Evolutionary conservation across 169 alveolate species (phyloP), one percentile per base, ranked within the genome.

Genomic region (Plasmodium ovale): DNA sequence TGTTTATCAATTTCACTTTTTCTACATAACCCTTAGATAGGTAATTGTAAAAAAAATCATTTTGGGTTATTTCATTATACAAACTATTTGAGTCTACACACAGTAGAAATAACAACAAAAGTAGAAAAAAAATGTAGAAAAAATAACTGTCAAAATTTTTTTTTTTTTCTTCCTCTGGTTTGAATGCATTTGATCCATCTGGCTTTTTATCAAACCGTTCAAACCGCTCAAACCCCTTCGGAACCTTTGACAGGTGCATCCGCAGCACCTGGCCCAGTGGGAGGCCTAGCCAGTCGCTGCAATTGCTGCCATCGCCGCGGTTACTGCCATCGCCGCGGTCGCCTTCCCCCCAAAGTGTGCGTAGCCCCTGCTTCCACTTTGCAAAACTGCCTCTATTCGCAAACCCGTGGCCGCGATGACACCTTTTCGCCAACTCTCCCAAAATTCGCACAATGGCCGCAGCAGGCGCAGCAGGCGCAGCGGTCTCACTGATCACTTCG

Each of bases 1-100:
- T 90, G 85, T 95, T 92, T 23, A 94, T 95, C 5, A 95, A 91
- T 39, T 94, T 94, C 2, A 95, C 92, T 33, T 91, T 88, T 4
- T 95, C 97, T 49, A 95, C 97, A 39, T 68, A 90, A n/a, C 97
- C 98, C 68, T 91, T 93, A 16, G 93, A 39, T 33, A 95, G 84
- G 70, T 95, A 94, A 59, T 94, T 91, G 31, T 82, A 64, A 33
- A 95, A 49, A 88, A 95, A 95, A 77, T 95, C 98, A 82, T 95
- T 96, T 37, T 94, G 68, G 1, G 97, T 95, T 21, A 95, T 92
- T 71, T 94, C 97, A 73, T 95, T 95, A 65, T 73, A 87, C 16
- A 90, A 59, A 1, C 91, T 87, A 51, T 89, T 77, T n/a, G 92
- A 59, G 56, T 92, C 94, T 29, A 92, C 62, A 47, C 92, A 72